Base-by-base conservation (phyloP, 768 basidiomycete species). In the Gymnopilus dilepis region DNA sequence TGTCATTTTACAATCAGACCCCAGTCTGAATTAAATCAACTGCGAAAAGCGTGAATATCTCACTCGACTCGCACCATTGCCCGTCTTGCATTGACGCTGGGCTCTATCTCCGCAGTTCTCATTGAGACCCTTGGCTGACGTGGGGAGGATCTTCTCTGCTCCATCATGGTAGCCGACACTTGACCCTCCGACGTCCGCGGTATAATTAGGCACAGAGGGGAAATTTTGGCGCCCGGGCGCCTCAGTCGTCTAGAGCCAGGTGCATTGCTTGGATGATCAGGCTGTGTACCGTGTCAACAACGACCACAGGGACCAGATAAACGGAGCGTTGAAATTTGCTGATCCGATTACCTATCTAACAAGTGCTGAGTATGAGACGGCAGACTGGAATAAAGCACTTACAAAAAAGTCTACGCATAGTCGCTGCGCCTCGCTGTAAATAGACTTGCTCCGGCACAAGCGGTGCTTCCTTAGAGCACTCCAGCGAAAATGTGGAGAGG, bases 31-130 rank as follows among this genome's bases (percentile, higher is more conserved):
- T 50, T 28, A n/a, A 17, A 31, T 31, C 13, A 30, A n/a, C 28
- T 50, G 47, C 47, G 47, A 50, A 19, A 50, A 50, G 28, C 47
- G 47, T n/a, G 30, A 50, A 15, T 17, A 50, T 31, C 47, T 50
- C 47, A 30, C 2, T 50, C 11, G 4, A 41, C 43, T 26, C 43
- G 15, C 19, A 2, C 43, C 43, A 47, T 12, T 26, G 43, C 21
- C n/a, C 19, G 30, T 28, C 26, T 28, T 48, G 24, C n/a, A n/a
- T n/a, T n/a, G n/a, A n/a, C n/a, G 24, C 17, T 28, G 47, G 47
- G 6, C 11, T 30, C 13, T 28, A 30, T 28, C 17, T n/a, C 47
- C 47, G 30, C 47, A 50, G 47, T 50, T 50, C 47, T 17, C 47
- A 50, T 50, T 26, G 8, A 50, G 8, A 31, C 19, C 28, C 28